A percentile compares a stretch with the other conserved stretches of the same genome.
phyloP scores from a whole-genome alignment of 495 filamentous ascomycete species.

The Aspergillus ostianus region DNA sequence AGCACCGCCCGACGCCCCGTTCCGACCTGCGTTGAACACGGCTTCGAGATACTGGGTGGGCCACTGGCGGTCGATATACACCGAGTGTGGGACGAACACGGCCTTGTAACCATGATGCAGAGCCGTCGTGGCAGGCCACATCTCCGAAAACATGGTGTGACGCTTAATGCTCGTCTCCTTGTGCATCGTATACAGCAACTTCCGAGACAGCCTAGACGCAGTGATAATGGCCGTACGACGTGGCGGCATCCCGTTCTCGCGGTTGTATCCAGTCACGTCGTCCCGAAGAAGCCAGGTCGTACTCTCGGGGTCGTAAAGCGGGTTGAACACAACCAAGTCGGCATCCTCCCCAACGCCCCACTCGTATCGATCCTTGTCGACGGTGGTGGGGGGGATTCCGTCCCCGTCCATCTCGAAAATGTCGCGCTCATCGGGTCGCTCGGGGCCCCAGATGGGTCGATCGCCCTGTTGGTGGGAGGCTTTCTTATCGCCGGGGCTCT shows the following conservation, averaged over 20 bases:
- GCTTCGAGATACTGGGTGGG: constrained; percentile 74
- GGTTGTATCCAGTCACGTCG: constrained; percentile 89
- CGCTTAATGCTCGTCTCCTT: constrained; percentile 74
- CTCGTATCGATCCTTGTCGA: constrained; percentile 74
- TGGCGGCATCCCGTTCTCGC: constrained; percentile 62
- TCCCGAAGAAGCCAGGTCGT: constrained; percentile 85
- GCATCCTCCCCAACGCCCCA: constrained; percentile 95
- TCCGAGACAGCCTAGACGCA: constrained; percentile 74
- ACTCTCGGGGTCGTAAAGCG: constrained; percentile 84
- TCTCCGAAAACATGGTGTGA: constrained; percentile 92
- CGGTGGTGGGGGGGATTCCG: constrained; percentile 64
- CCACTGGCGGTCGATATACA: constrained; percentile 90
- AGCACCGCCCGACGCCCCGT: constrained; percentile 74
- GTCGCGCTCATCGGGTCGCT: constrained; percentile 62
- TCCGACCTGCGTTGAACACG: constrained; percentile 80
- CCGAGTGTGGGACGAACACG: constrained; percentile 87
- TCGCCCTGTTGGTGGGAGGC: constrained; percentile 56
- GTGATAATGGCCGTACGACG: constrained; percentile 89
- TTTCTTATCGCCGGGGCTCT: constrained; percentile 36
- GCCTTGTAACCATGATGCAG: constrained; percentile 95
- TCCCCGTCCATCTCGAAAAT: constrained; percentile 68
- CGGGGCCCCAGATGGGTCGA: constrained; percentile 82
- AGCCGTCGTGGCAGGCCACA: constrained; percentile 85
- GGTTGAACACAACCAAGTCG: constrained; percentile 90
- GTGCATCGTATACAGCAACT: constrained; percentile 86